Base-by-base conservation (phyloP, 106 monocot species). In the Ottelia alismoides region DNA sequence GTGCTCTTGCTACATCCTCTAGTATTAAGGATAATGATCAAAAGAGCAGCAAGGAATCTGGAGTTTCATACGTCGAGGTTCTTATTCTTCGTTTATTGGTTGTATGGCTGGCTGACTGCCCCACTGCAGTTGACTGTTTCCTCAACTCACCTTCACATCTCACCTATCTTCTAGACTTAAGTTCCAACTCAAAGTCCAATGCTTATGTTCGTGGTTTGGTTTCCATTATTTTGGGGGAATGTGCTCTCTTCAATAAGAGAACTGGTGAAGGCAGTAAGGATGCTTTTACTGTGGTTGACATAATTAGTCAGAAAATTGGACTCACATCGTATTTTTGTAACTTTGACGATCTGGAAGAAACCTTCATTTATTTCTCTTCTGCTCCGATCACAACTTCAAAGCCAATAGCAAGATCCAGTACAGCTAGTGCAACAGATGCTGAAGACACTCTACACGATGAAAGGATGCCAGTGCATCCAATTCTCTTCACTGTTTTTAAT, bases 231-330 rank as follows among this genome's bases (percentile, higher is more conserved):
- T 52, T 98, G 12, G 98, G 90, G 10, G 85, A 85, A 69, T 98
- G 98, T 68, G 70, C 86, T 45, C 46, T 98, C 61, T 73, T 72
- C 58, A 98, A 98, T 61, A 83, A 70, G 2, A 62, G n/a, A 58
- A 69, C 59, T 48, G 52, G 52, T 7, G 82, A 82, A 50, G 79
- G 61, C 23, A 63, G 26, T 17, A 76, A 53, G 63, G 90, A 98
- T 71, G 62, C 85, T 26, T 90, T 90, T 59, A 59, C 85, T 50
- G 70, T 98, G 32, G 90, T 77, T 30, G 98, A 98, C 80, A 63
- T 77, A 54, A 86, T 98, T 45, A 86, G 85, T 53, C 85, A 90
- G 49, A 90, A 86, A 72, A 70, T 98, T 63, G 85, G 98, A 23
- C 82, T 98, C 45, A 64, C 85, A 20, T 69, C 82, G 27, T 90